Base-by-base conservation (phyloP, 2,329 filamentous ascomycete species). In the Ceratocystis colombiana region DNA sequence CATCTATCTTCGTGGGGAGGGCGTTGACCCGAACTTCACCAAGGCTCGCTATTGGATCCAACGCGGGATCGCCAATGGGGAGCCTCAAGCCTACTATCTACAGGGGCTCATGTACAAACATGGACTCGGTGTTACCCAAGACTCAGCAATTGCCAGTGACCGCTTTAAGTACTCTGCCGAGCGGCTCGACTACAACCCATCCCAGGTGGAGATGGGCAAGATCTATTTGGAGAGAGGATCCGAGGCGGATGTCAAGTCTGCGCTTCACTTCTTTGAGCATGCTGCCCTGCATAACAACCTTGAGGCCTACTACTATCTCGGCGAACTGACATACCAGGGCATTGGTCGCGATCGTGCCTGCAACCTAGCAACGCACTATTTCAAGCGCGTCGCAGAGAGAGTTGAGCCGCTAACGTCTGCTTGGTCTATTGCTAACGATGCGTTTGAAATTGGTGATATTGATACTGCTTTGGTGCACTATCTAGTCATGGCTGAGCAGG, bases 241-340 rank as follows among this genome's bases (percentile, higher is more conserved):
- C 33, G 74, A 78, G 1, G 81, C 84, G 59, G 90, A 96, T 71
- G 77, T 94, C n/a, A 78, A 82, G 4, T 86, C 87, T 0, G 92
- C 92, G 1, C 88, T 86, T 68, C 86, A 88, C 70, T 96, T 95
- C 74, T 96, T 96, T 71, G 91, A 96, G 72, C 80, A 93, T 61
- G 92, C 92, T 4, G 88, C 88, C 50, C 81, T 89, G 28, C 90
- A 90, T 73, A 87, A 87, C 15, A 88, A 91, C 72, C 88, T 96
- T 69, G 91, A 96, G 75, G 89, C 91, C 0, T 90, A 89, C 73
- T 96, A 96, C 76, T 96, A 96, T 74, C 83, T 96, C 3, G 92
- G 90, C 1, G 92, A 96, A 75, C 85, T 96, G 78, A 87, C 86
- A 28, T 84, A 92, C 70, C 84, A 89, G 69, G 91, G 89, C 0